phyloP scores from a whole-genome alignment of 2,329 filamentous ascomycete genomes.

The Penicillium sp. region DNA sequence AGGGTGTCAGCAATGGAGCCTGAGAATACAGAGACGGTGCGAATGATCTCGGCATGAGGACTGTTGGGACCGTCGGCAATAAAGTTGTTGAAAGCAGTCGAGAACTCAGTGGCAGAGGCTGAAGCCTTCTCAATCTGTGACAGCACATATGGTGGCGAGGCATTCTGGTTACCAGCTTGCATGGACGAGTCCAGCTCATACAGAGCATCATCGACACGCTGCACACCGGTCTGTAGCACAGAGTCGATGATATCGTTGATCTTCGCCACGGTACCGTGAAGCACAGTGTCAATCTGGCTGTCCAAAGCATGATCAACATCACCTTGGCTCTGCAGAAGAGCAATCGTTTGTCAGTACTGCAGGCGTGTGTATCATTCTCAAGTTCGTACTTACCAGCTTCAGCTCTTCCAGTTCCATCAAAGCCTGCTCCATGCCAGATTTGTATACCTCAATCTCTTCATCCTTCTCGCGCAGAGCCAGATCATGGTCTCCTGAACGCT shows the following conservation, averaged over 20 bases:
- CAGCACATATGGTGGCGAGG: slow-evolving; percentile 88
- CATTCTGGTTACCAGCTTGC: slow-evolving; percentile 98
- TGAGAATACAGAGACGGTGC: slow-evolving; percentile 85
- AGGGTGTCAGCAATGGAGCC: slow-evolving; percentile 91
- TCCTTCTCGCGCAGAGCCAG: slow-evolving; percentile 88
- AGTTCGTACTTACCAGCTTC: slow-evolving; percentile 53
- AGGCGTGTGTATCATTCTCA: background rate
- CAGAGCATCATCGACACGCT: slow-evolving; percentile 91
- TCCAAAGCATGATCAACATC: slow-evolving; percentile 81
- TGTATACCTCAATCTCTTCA: slow-evolving; percentile 96
- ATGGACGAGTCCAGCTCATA: slow-evolving; percentile 97
- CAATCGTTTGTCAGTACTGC: background rate
- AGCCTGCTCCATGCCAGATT: slow-evolving; percentile 96
- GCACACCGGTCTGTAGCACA: slow-evolving; percentile 87
- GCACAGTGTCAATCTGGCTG: slow-evolving; percentile 85
- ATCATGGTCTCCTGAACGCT: slow-evolving; percentile 84
- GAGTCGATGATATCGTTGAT: slow-evolving; percentile 98
- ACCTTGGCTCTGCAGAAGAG: slow-evolving; percentile 58
- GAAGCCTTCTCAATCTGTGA: slow-evolving; percentile 98
- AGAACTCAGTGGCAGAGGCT: slow-evolving; percentile 92
- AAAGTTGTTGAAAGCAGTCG: slow-evolving; percentile 97
- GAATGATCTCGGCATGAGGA: slow-evolving; percentile 86
- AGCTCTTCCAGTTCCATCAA: slow-evolving; percentile 89
- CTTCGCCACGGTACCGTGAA: slow-evolving; percentile 83
- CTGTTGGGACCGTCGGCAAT: slow-evolving; percentile 95